Percentiles rank a stretch among this genome's conserved stretches.
Evolutionary conservation across 495 filamentous ascomycete species (phyloP).

Genomic region (Tuber indicum): DNA sequence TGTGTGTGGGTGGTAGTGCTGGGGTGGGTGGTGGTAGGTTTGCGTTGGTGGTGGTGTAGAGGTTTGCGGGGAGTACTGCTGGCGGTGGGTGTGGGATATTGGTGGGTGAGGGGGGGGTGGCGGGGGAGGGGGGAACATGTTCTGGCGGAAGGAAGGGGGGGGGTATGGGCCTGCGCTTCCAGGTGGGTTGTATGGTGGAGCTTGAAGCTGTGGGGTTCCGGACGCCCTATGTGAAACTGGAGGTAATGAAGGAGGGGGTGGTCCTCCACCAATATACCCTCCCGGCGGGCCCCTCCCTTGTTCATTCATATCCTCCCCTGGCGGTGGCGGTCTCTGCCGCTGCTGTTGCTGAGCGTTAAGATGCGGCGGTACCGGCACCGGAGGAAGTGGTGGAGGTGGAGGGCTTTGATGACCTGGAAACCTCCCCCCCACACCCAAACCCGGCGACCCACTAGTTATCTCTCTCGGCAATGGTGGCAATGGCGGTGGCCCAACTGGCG

Average conservation of each 20-base stretch:
- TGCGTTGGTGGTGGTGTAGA: slow-evolving; percentile 27
- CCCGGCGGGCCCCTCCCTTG: slow-evolving; percentile 16
- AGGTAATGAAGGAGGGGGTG: slow-evolving; percentile 16
- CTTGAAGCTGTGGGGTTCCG: slow-evolving; percentile 21
- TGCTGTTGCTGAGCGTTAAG: slow-evolving; percentile 18
- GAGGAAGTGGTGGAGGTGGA: slow-evolving; percentile 25
- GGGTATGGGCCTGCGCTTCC: slow-evolving; percentile 1
- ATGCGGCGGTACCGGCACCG: slow-evolving; percentile 31
- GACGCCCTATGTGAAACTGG: slow-evolving; percentile 17
- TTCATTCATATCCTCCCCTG: slow-evolving; percentile 20
- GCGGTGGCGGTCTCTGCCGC: slow-evolving; percentile 17
- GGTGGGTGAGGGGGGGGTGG: slow-evolving; percentile 10
- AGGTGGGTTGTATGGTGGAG: slow-evolving; percentile 16
- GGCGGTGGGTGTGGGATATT: slow-evolving; percentile 26
- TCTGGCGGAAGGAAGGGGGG: slow-evolving; percentile 18
- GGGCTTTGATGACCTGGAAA: slow-evolving; percentile 14
- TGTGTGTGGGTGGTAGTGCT: slow-evolving; percentile 26
- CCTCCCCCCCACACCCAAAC: slow-evolving; percentile 13
- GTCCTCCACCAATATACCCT: slow-evolving; percentile 23
- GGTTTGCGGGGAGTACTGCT: slow-evolving; percentile 29
- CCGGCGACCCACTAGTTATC: slow-evolving; percentile 16
- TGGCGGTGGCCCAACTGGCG: slow-evolving; percentile 41
- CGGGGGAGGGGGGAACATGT: slow-evolving; percentile 7
- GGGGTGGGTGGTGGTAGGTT: slow-evolving; percentile 18
- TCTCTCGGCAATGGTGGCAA: slow-evolving; percentile 44